phyloP scores from a whole-genome alignment of 257 asterid species.

The Solanum acaule region DNA sequence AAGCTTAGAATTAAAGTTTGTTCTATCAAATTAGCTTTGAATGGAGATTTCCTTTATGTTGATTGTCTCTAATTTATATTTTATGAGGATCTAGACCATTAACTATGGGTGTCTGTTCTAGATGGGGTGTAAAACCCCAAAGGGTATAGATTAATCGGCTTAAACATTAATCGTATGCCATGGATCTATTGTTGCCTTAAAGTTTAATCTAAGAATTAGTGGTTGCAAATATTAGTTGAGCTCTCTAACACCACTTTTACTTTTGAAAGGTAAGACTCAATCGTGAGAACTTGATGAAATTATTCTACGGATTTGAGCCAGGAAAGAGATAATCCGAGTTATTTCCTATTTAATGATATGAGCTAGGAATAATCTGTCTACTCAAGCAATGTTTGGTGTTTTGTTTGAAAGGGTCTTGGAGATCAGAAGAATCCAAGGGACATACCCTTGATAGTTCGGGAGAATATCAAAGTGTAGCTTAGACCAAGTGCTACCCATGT shows the following conservation, averaged over 20 bases:
- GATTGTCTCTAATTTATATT: no score
- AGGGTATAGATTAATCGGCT: neutral
- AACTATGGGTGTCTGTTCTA: neutral
- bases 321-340: neutral
- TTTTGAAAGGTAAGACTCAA: neutral
- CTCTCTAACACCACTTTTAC: no score
- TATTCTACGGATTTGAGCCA: neutral
- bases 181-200: neutral
- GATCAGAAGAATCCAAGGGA: neutral
- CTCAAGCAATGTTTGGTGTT: neutral
- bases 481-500: neutral
- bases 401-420: neutral
- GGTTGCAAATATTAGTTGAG: neutral
- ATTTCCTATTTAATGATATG: neutral
- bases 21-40: neutral
- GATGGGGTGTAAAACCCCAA: neutral
- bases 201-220: neutral
- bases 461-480: neutral
- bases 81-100: no score
- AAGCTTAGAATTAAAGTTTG: neutral
- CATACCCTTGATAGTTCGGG: neutral
- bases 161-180: neutral
- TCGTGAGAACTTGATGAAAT: neutral
- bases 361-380: neutral
- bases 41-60: neutral